Evolutionary conservation across 1,139 yeast genomes (phyloP), one percentile per base, ranked within the genome.

Genomic region (Geotrichum cucujoidarum): DNA sequence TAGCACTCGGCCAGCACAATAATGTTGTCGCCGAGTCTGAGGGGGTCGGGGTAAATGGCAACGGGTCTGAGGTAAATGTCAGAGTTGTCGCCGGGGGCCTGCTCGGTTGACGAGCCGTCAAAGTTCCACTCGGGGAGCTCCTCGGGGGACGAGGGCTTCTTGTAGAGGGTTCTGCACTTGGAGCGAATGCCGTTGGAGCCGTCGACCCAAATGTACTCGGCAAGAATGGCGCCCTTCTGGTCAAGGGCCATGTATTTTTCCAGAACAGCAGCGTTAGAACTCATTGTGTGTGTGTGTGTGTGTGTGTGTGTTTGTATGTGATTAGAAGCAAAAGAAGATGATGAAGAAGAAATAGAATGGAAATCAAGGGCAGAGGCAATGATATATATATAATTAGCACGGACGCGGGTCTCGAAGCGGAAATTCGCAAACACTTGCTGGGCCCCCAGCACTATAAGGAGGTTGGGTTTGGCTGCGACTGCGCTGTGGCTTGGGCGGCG

Each of bases 51-150:
- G 80, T 88, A 92, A 70, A 75, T 84, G 51, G 97, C 88, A 59
- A 80, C 95, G 18, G 98, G 98, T 72, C 95, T 83, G 65, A 92
- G 76, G 71, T 88, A 89, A 56, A 92, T 80, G 68, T 92, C 98
- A 45, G 97, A 89, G 75, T 92, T 92, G 70, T 86, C 83, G 60
- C 98, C 98, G 63, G 97, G 97, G 51, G 98, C 98, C 76, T 92
- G 98, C 58, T 88, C 92, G 47, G 98, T 92, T 30, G 97, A 89
- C 42, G 97, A 90, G 71, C 98, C 98, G 70, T 92, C 98, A 64
- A 92, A 92, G 79, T 92, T 92, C 98, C 98, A 92, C 72, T 90
- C 97, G 59, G 97, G 97, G 60, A 92, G 77, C 65, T 92, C 95
- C 56, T 86, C 94, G 50, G 87, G 76, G 39, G 83, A 74, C 43